Base-by-base conservation (phyloP, 352 stramenopile genomes). In the Phytophthora brassicae region DNA sequence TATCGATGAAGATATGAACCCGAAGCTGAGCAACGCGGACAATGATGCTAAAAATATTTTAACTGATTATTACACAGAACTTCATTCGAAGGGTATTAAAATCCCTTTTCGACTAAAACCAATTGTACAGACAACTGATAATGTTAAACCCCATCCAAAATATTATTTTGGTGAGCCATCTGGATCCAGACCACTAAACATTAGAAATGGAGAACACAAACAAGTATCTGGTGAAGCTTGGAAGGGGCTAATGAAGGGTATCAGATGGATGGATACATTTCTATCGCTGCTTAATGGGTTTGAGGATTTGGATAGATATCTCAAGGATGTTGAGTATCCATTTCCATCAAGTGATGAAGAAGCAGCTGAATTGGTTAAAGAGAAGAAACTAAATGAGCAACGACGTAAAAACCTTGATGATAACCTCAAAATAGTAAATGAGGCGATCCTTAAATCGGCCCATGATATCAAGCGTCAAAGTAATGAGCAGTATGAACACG, bases 231-330 rank as follows among this genome's bases (percentile, higher is more conserved):
- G 60, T 17, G 46, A 58, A 19, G 60, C 44, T 28, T 55, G 42
- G 4, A 68, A 54, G 17, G 52, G 46, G 41, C 29, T 68, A 28
- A 64, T 64, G 46, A 52, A 64, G 49, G 60, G 22, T 7, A 68
- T 68, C 44, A 44, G 24, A 56, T 68, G 53, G 54, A 68, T 68
- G 60, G 47, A 60, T 16, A 64, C 60, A 46, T 64, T 68, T 24
- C 56, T 38, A 52, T 39, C 8, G 7, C 33, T 64, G 13, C 44
- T 60, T 4, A 39, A 28, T 9, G 60, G 60, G 7, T 64, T 68
- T 63, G 46, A 68, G 56, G 45, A 64, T n/a, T 23, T 60, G 54
- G 52, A 68, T 16, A 16, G n/a, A 59, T 59, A 68, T 20, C 22
- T 59, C 19, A 39, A 57, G 45, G 44, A 62, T 31, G 23, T n/a